Evolutionary conservation across 257 asterid genomes (phyloP), one percentile per base, ranked within the genome.

Genomic region (Solanum boliviense): DNA sequence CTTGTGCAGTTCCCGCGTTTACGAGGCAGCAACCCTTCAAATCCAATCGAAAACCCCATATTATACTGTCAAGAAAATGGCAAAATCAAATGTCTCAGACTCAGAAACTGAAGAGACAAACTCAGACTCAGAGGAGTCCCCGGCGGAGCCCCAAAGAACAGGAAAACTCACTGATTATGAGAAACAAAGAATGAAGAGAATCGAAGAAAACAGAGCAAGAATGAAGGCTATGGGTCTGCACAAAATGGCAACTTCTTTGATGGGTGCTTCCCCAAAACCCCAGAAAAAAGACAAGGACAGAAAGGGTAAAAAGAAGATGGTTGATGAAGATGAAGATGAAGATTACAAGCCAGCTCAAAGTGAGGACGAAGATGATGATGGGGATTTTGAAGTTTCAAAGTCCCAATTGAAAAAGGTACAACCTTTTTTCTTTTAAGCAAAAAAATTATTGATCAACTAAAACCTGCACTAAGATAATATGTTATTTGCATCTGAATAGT

Each of bases 161-260:
- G 86, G 88, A 91, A 74, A 87, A 86, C 90, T 91, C n/a, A 56
- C 96, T 4, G 92, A 92, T 31, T 97, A 97, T 87, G 99, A 97
- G 90, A 88, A 36, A 84, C 95, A 90, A 92, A 92, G 99, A 84
- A n/a, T 95, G 92, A 91, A 92, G 92, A 95, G 95, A 88, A 97
- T 97, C 68, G 94, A 94, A 86, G 99, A 95, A 88, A 97, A 95
- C 88, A 93, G 89, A 81, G 91, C 91, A 35, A 92, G 98, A 92
- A 95, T 97, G 98, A 94, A 95, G 87, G 98, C 98, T 72, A 31
- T 97, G 94, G 99, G 99, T 44, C 91, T 97, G 90, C 94, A 62
- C 76, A 94, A 92, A 89, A 94, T 95, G 90, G 96, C 98, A 0
- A 87, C 36, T 84, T 91, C 94, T 29, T 92, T 95, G 48, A 89